Evolutionary conservation across 352 stramenopile genomes (phyloP), one percentile per base, ranked within the genome.

Genomic region (Globisporangium iwayamae): DNA sequence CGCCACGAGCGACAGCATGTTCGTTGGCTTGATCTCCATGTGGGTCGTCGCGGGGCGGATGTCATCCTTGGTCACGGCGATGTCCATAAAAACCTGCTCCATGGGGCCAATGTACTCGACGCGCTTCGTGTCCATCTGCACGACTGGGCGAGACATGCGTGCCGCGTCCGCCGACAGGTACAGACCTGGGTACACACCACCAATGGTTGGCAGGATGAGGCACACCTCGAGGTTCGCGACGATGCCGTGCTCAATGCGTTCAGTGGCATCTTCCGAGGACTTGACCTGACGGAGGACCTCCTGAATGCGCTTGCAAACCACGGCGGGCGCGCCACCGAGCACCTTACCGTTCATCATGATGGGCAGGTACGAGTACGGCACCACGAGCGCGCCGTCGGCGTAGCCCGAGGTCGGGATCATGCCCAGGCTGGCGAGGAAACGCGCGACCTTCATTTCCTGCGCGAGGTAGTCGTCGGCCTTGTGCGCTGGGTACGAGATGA

Each of bases 1-100:
- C 13, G 98, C 98, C 56, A 99, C 97, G 30, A 99, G 81, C 74
- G 94, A 99, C 34, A 99, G 81, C 97, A 99, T 99, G 74, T 98
- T 99, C n/a, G 93, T 98, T 5, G 98, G 96, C 78, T 98, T 96
- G 54, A 99, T 89, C 76, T 99, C 98, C 74, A 98, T 95, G 87
- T 99, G 98, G 36, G 96, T 99, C 39, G 96, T 99, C 32, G 94
- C 96, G 34, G 94, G 84, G n/a, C 96, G 85, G 36, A 99, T 81
- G 72, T 99, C 97, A 69, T 98, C 89, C 61, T 96, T 89, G 22
- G 97, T 94, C 74, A 96, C 98, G 1, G 96, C 96, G 77, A 99
- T 99, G 64, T 99, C 91, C 93, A 99, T 97, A 67, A 98, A 99
- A 32, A 97, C 94, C 65, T 97, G 86, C 76, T 99, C 97, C 94